phyloP scores from a whole-genome alignment of 148 eudicot genomes.

The Amaranthus palmeri region DNA sequence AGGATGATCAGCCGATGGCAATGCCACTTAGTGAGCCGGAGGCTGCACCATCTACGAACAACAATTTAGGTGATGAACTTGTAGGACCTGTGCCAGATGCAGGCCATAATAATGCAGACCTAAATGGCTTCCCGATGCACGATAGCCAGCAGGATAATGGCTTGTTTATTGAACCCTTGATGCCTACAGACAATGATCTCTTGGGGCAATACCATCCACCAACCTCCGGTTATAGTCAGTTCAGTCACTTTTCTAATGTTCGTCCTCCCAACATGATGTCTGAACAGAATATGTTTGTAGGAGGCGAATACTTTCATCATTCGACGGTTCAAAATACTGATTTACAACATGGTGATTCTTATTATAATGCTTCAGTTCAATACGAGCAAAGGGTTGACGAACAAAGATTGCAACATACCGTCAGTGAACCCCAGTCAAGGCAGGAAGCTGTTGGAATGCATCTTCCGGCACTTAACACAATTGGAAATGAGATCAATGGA shows the following conservation, averaged over 20 bases:
- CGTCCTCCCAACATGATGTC: slow-evolving; percentile 33
- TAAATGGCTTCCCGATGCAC: slow-evolving; percentile 22
- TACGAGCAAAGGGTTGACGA: slow-evolving; percentile 33
- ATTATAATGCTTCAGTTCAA: slow-evolving; percentile 35
- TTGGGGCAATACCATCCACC: slow-evolving; percentile 36
- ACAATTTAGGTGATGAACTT: slow-evolving; percentile 30
- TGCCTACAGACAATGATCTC: slow-evolving; percentile 32
- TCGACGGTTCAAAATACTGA: slow-evolving; percentile 33
- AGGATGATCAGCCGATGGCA: slow-evolving; percentile 28
- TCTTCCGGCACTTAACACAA: slow-evolving; percentile 22
- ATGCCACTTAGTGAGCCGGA: slow-evolving; percentile 15
- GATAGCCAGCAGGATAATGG: slow-evolving; percentile 34
- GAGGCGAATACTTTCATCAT: slow-evolving; percentile 29
- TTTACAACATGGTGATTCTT: slow-evolving; percentile 34
- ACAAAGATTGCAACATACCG: slow-evolving; percentile 28
- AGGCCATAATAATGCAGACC: slow-evolving; percentile 30
- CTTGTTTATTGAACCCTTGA: slow-evolving; percentile 20
- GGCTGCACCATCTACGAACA: slow-evolving; percentile 28
- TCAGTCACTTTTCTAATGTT: slow-evolving; percentile 30
- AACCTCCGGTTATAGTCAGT: slow-evolving; percentile 26
- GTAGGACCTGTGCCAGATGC: slow-evolving; percentile 27
- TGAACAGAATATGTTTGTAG: slow-evolving; percentile 24
- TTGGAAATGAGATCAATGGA: slow-evolving; percentile 36
- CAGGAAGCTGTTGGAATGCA: slow-evolving; percentile 34
- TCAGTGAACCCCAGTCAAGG: slow-evolving; percentile 30